Base-by-base conservation (phyloP, 306 rosid species). In the Myrica gale region DNA sequence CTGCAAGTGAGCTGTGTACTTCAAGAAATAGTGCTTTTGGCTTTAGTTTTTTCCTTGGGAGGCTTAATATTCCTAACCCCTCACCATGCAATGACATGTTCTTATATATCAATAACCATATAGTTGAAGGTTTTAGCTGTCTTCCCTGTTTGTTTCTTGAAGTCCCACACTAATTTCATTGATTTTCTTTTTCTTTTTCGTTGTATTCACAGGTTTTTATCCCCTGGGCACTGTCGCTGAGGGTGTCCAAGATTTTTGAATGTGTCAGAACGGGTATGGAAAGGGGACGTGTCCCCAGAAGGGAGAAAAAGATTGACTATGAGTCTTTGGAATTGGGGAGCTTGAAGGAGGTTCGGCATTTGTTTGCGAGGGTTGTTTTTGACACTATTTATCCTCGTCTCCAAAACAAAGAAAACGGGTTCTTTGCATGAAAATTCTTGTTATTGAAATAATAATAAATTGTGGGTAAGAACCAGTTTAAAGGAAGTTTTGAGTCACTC, bases 151-250 rank as follows among this genome's bases (percentile, higher is more conserved):
- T 0, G 61, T 21, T 46, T 46, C 39, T 44, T 23, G 26, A 3
- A 43, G 23, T n/a, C 6, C 41, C 20, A 55, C 1, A 55, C 61
- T n/a, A 19, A 19, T 26, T 26, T 26, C 32, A 26, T 26, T 26
- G 32, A 26, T 26, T 1, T 26, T n/a, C n/a, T n/a, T 55, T 19
- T 10, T 21, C 39, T 57, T 17, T 2, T 11, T 4, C 13, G 8
- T 39, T 52, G 16, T 3, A 6, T 78, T 57, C 77, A 68, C 87
- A 84, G 87, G 87, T 84, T 68, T 84, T 84, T 76, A 77, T 80
- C 46, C 39, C 82, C 37, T 32, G 62, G 80, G 77, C 79, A 54
- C 39, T 79, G 37, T 84, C 76, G 7, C 39, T 44, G 63, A 84
- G 74, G 39, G 84, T 71, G 15, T 67, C 48, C 60, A 76, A 53